Evolutionary conservation across 257 asterid species (phyloP).

Genomic region (Solanum virginianum): DNA sequence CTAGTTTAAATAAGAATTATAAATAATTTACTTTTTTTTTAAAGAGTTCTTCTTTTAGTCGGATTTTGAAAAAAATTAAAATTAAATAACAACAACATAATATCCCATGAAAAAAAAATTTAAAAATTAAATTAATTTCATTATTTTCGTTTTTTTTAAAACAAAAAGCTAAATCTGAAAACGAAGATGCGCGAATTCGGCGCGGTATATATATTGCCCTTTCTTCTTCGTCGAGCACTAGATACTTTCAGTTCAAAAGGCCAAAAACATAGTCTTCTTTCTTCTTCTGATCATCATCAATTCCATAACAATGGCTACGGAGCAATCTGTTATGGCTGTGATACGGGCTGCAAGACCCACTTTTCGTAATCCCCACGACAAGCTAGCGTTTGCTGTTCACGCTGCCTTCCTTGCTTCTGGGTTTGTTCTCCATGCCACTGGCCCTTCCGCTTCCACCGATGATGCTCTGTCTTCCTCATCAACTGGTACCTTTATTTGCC

Average conservation of each 20-base stretch:
- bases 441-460: constrained; percentile 44
- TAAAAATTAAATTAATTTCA: too few relatives aligned
- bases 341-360: constrained; percentile 67
- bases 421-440: constrained; percentile 48
- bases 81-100: too few relatives aligned
- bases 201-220: background rate
- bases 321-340: constrained; percentile 48
- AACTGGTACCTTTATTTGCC: constrained; percentile 22
- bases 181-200: background rate
- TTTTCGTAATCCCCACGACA: constrained; percentile 42
- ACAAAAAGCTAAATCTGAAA: too few relatives aligned
- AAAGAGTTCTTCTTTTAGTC: too few relatives aligned
- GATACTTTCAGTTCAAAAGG: background rate
- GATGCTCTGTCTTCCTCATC: constrained; percentile 32
- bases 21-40: too few relatives aligned
- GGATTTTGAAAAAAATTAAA: too few relatives aligned
- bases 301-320: constrained; percentile 26
- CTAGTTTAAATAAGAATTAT: too few relatives aligned
- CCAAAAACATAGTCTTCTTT: background rate
- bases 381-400: constrained; percentile 57
- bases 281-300: background rate
- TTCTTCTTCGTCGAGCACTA: background rate
- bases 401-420: constrained; percentile 59
- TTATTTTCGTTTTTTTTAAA: too few relatives aligned
- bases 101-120: too few relatives aligned